Evolutionary conservation across 805 yeast genomes (phyloP).

Genomic region (Candida arabinofermentans): DNA sequence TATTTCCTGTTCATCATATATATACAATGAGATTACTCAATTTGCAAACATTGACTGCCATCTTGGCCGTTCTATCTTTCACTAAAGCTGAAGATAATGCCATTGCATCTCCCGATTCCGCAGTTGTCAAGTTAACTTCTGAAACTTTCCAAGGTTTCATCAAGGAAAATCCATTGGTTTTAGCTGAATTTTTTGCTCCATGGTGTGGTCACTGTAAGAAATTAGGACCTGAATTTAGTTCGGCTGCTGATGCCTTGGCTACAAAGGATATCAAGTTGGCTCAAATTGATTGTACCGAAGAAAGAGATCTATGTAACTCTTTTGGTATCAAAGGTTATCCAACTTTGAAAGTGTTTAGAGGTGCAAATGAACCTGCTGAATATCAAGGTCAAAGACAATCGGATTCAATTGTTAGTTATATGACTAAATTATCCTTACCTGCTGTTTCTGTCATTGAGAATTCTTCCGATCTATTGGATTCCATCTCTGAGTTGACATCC

Average conservation of each 20-base stretch:
- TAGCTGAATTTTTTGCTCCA: slow-evolving; percentile 89
- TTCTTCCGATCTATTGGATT: slow-evolving; percentile 46
- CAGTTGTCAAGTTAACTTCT: slow-evolving; percentile 75
- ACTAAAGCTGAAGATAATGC: slow-evolving; percentile 49
- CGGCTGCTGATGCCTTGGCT: slow-evolving; percentile 64
- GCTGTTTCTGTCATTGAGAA: slow-evolving; percentile 53
- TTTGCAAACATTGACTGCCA: slow-evolving; percentile 35
- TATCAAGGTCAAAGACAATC: slow-evolving; percentile 86
- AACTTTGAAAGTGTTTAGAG: slow-evolving; percentile 72
- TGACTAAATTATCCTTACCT: slow-evolving; percentile 81
- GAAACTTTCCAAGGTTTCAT: slow-evolving; percentile 65
- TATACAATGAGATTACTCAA: slow-evolving; percentile 37
- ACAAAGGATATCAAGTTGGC: slow-evolving; percentile 67
- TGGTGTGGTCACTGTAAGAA: slow-evolving; percentile 98
- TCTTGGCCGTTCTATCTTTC: slow-evolving; percentile 35
- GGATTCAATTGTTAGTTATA: slow-evolving; percentile 68
- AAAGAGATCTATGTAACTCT: slow-evolving; percentile 63
- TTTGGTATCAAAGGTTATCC: slow-evolving; percentile 81
- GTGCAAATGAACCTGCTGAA: slow-evolving; percentile 46
- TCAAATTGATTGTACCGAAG: slow-evolving; percentile 82
- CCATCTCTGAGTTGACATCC: slow-evolving; percentile 42
- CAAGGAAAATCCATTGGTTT: slow-evolving; percentile 67
- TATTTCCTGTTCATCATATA: background rate
- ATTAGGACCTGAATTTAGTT: slow-evolving; percentile 73
- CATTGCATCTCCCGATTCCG: slow-evolving; percentile 75